Base-by-base conservation (phyloP, 2,329 filamentous ascomycete species). In the Myriosclerotinia scirpicola region DNA sequence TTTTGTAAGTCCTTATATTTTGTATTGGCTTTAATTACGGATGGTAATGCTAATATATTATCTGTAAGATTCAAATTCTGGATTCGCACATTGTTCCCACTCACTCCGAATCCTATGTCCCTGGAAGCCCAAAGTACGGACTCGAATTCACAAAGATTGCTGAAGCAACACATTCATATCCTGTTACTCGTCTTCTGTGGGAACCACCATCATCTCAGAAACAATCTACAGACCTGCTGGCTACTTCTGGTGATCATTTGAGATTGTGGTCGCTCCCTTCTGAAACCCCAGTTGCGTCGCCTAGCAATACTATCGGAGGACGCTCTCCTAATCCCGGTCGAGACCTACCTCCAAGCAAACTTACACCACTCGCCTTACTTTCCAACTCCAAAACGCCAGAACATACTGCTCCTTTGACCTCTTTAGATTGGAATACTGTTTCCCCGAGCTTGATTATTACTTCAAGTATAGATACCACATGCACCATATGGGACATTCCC, bases 401-500 rank as follows among this genome's bases (percentile, higher is more conserved):
- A 76, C 96, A 99, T 76, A 99, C 95, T 6, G 95, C 95, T 17
- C 95, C 95, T 26, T 86, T 99, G 67, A 99, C 95, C 1, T 97
- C 93, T 20, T 83, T 99, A 56, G 95, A 99, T 77, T 99, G 95
- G 95, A 99, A 99, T 75, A 96, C 92, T 1, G 90, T 99, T 63
- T 97, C 93, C 34, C 95, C 95, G 0, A 97, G 94, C 77, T 83
- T 99, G 64, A 99, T 99, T 76, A 99, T 99, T 75, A 99, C 95
- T 0, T 97, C 93, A 4, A 98, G 93, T 77, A 99, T 99, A 75
- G 95, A 99, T 76, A 99, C 95, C 1, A 99, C 95, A 7, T 99
- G 95, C 80, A 99, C 95, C 5, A 99, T 99, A 71, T 99, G 95
- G 95, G 95, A 99, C 77, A 99, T 99, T 66, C 95, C 95, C 4